Evolutionary conservation across 192 early-diverging fungal genomes (phyloP), one percentile per base, ranked within the genome.

Genomic region (Coemansia sp.): DNA sequence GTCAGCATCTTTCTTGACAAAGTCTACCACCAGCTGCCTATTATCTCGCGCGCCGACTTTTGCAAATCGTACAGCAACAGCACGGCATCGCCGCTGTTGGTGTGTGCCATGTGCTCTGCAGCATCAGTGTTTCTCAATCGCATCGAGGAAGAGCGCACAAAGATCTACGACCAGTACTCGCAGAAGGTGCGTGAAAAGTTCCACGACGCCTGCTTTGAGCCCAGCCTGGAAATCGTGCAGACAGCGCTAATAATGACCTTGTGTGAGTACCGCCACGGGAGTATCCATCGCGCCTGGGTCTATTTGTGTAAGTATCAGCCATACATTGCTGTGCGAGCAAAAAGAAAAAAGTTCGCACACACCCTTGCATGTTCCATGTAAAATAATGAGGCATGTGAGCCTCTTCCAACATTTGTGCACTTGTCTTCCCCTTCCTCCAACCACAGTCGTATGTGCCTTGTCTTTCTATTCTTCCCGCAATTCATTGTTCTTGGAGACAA

Each of bases 161-260:
- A 67, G 13, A 62, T 82, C 22, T 82, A 74, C 61, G 70, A 74
- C 5, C 54, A 60, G 50, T 82, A 74, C 60, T 70, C 80, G 65
- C 71, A 61, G 35, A 76, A 77, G 49, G 80, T 82, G 68, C 75
- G 75, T 34, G 80, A 77, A 66, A 64, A 63, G 42, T 82, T 77
- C 60, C 80, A 82, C 50, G 80, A 82, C 60, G 74, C 80, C 15
- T 77, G 75, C 61, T 82, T 82, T 57, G 69, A 73, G 63, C 80
- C 80, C 22, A 77, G 61, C 32, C 66, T 82, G 17, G 80, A 82
- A 59, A 75, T 82, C 29, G 80, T 82, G 45, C 80, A 82, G 66
- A 77, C 80, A 3, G 68, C 80, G 49, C 75, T 82, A 6, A 77
- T 82, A 46, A 82, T 82, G 80, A 77, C 75, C n/a, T 69, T 82